Conservation (phyloP, 2,329 filamentous ascomycete genomes). For the Aspergillus ibericus region DNA sequence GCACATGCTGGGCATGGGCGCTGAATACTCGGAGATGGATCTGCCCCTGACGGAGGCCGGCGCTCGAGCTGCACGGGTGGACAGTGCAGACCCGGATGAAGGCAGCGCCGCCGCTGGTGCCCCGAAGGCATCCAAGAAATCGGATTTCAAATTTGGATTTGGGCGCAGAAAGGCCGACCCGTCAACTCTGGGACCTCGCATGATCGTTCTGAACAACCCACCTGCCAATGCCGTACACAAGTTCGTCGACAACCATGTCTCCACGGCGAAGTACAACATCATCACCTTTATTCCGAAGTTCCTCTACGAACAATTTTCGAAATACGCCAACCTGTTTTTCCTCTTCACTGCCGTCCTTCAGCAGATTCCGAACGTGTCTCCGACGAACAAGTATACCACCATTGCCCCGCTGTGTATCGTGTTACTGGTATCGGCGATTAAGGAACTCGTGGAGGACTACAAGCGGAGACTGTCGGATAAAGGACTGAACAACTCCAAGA, state of each 20-base stretch:
- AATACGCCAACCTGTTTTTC: constrained; percentile 99
- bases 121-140: constrained; percentile 64
- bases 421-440: constrained; percentile 88
- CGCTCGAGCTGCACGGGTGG: constrained; percentile 49
- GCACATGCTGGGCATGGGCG: constrained; percentile 83
- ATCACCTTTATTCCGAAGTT: constrained; percentile 95
- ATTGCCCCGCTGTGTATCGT: constrained; percentile 92
- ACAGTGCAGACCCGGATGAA: constrained; percentile 46
- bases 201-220: constrained; percentile 95
- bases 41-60: constrained; percentile 82
- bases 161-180: constrained; percentile 82
- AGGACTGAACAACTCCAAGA: constrained; percentile 82
- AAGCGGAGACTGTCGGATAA: constrained; percentile 84
- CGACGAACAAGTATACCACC: constrained; percentile 93
- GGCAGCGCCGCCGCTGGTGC: constrained; percentile 45
- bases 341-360: constrained; percentile 92
- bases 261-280: constrained; percentile 95
- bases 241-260: constrained; percentile 95
- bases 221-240: constrained; percentile 86
- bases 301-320: constrained; percentile 96
- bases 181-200: constrained; percentile 82
- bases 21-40: constrained; percentile 96
- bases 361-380: constrained; percentile 91
- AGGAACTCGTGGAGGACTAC: constrained; percentile 92
- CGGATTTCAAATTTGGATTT: constrained; percentile 90